These are phyloP conservation scores for Inga laurina DNA, from an alignment of 306 rosid genomes.

Conservation along the genomic window DNA sequence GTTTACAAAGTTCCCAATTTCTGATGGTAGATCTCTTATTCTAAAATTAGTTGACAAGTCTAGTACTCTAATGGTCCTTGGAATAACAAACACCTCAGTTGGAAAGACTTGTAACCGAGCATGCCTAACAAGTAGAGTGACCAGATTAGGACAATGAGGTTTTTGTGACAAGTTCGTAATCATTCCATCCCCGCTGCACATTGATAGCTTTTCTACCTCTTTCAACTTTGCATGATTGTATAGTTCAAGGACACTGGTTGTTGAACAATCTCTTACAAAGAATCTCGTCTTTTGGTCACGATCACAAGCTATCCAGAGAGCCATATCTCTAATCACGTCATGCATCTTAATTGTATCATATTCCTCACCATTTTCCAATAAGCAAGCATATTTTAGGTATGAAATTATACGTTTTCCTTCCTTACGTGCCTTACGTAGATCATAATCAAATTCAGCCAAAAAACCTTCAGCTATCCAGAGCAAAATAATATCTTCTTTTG, in stretches of 20 bases:
- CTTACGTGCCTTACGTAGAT: neutral
- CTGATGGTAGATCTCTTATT: neutral
- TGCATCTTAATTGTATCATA: neutral
- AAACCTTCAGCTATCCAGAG: neutral
- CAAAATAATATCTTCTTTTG: neutral
- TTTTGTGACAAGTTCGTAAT: neutral
- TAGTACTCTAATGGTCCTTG: neutral
- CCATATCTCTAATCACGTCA: slow-evolving; percentile 8
- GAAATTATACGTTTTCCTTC: neutral
- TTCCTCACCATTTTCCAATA: neutral
- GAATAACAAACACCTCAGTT: neutral
- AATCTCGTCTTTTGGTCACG: neutral
- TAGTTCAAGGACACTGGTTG: neutral
- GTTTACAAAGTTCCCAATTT: neutral
- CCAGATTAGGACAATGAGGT: neutral
- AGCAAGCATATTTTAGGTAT: slow-evolving; percentile 4
- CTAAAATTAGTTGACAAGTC: neutral
- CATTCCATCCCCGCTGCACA: neutral
- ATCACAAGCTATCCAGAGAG: slow-evolving; percentile 5
- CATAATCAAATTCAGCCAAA: slow-evolving; percentile 1
- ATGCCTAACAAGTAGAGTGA: neutral
- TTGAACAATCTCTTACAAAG: neutral
- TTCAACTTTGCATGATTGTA: neutral
- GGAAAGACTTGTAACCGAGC: neutral
- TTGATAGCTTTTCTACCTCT: neutral